These are phyloP conservation scores for Coemansia sp. DNA, from an alignment of 192 early-diverging fungal genomes.

Conservation along the genomic window DNA sequence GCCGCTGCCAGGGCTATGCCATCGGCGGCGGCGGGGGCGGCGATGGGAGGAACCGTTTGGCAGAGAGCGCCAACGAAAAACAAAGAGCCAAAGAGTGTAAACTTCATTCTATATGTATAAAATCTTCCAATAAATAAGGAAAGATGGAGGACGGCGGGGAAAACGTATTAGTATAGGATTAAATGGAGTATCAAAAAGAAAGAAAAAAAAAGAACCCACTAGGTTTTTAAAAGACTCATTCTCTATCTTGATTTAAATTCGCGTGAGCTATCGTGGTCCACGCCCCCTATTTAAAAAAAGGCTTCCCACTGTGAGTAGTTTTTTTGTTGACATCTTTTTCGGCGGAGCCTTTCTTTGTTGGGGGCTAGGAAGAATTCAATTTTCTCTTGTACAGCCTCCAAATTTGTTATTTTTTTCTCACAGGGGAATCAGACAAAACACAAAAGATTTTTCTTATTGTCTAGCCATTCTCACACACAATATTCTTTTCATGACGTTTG, in stretches of 20 bases:
- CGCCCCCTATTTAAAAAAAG: background rate
- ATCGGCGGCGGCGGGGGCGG: background rate
- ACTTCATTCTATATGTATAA: constrained; percentile 26
- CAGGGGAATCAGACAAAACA: too few species aligned
- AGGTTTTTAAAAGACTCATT: background rate
- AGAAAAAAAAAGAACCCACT: background rate
- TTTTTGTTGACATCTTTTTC: background rate
- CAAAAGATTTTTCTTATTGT: too few species aligned
- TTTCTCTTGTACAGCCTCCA: too few species aligned
- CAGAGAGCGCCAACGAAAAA: constrained; percentile 26
- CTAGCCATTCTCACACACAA: too few species aligned
- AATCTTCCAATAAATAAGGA: background rate
- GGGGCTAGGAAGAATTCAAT: too few species aligned
- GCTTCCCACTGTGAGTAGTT: background rate
- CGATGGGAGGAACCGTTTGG: constrained; percentile 11
- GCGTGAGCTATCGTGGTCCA: background rate
- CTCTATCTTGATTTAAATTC: background rate
- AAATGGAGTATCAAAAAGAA: background rate
- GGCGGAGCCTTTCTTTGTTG: too few species aligned
- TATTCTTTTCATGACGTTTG: too few species aligned
- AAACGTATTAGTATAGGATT: background rate
- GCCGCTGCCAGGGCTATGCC: background rate
- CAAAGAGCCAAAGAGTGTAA: constrained; percentile 22
- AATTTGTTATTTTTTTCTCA: too few species aligned
- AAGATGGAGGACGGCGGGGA: too few species aligned